These are phyloP conservation scores for Xylariaceae sp. DNA, from an alignment of 2,329 filamentous ascomycete species.

Conservation along the genomic window DNA sequence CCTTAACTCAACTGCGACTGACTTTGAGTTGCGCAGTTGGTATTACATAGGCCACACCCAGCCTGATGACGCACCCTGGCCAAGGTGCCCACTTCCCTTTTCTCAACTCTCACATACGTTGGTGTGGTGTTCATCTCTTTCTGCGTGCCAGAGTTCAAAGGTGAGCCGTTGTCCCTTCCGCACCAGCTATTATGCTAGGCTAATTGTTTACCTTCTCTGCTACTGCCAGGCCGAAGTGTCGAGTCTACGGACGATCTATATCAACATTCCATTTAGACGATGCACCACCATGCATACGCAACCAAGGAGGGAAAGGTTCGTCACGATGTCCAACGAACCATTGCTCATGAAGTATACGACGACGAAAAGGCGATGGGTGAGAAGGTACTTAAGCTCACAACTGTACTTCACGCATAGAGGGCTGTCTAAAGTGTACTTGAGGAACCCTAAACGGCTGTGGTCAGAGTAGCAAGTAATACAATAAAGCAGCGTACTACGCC, in stretches of 20 bases:
- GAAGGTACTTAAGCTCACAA: no score
- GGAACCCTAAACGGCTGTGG: no score
- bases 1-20: constrained; percentile 43
- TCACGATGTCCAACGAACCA: constrained; percentile 38
- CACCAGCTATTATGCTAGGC: no score
- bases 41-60: neutral
- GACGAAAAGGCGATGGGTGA: constrained; percentile 14
- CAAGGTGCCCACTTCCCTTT: constrained; percentile 45
- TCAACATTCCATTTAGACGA: constrained; percentile 45
- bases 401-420: no score
- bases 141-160: constrained; percentile 57
- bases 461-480: no score
- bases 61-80: neutral
- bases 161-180: constrained; percentile 27
- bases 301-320: constrained; percentile 43
- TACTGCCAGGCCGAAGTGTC: constrained; percentile 51
- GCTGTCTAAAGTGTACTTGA: no score
- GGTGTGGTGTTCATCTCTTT: constrained; percentile 49
- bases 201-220: no score
- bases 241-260: constrained; percentile 58
- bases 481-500: no score
- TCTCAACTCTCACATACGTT: constrained; percentile 43
- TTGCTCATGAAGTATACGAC: constrained; percentile 28
- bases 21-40: constrained; percentile 33
- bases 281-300: constrained; percentile 49